phyloP scores from a whole-genome alignment of 2,329 filamentous ascomycete species.

The Aspergillus alliaceus region DNA sequence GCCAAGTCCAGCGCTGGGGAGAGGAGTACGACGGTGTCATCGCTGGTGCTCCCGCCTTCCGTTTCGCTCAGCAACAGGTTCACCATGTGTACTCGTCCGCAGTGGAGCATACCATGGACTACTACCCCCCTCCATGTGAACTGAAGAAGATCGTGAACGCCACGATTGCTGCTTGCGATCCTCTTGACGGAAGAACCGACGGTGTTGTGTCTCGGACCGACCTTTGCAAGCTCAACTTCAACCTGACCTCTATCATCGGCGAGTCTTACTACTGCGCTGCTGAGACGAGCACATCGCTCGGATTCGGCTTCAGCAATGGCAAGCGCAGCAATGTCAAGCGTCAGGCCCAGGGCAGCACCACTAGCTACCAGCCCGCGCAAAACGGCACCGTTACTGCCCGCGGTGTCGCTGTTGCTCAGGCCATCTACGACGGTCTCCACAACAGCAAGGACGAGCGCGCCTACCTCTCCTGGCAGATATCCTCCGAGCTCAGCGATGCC shows the following conservation, averaged over 20 bases:
- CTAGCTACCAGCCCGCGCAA: slow-evolving; percentile 30
- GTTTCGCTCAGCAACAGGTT: slow-evolving; percentile 46
- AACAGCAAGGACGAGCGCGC: slow-evolving; percentile 40
- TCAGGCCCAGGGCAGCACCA: slow-evolving; percentile 16
- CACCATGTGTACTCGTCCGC: slow-evolving; percentile 41
- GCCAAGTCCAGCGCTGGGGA: slow-evolving; percentile 52
- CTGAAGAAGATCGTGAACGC: slow-evolving; percentile 46
- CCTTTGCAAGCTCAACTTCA: slow-evolving; percentile 49
- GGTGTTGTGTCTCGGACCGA: slow-evolving; percentile 54
- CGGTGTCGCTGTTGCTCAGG: slow-evolving; percentile 34
- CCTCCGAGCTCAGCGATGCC: slow-evolving; percentile 26
- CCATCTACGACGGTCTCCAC: slow-evolving; percentile 42
- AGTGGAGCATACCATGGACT: slow-evolving; percentile 42
- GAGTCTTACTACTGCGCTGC: slow-evolving; percentile 46
- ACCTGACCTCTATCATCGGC: slow-evolving; percentile 50
- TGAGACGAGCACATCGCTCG: slow-evolving; percentile 22
- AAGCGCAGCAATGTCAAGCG: slow-evolving; percentile 19
- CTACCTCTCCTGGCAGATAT: slow-evolving; percentile 38
- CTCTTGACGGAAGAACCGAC: slow-evolving; percentile 56
- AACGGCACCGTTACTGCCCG: slow-evolving; percentile 28
- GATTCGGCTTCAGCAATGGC: slow-evolving; percentile 26
- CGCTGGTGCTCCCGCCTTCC: slow-evolving; percentile 50
- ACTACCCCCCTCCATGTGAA: slow-evolving; percentile 43
- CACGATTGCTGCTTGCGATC: slow-evolving; percentile 57
- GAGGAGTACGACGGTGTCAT: slow-evolving; percentile 50